Evolutionary conservation across 2,329 filamentous ascomycete genomes (phyloP).

Genomic region (Pseudogymnoascus sp.): DNA sequence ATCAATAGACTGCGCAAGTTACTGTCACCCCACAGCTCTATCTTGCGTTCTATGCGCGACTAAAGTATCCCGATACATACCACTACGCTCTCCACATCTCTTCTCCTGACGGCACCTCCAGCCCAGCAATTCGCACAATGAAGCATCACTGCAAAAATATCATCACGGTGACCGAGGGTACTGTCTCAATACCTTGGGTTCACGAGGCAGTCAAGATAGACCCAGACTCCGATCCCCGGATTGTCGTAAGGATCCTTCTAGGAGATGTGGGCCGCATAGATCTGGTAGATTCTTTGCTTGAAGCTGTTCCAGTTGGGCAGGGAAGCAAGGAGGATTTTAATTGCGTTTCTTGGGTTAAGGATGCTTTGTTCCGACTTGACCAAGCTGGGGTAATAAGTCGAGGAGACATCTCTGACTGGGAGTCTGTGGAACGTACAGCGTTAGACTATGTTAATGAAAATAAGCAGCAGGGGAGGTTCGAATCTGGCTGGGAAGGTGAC

Average conservation of each 20-base stretch:
- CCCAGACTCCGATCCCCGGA: not conserved
- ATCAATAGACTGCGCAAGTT: not conserved
- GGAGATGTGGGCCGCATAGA: not conserved
- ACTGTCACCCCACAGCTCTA: not conserved
- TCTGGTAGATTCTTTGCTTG: not conserved
- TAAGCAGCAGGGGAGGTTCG: not conserved
- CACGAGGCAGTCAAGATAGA: not conserved
- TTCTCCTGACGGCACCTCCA: not conserved
- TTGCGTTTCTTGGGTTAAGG: not conserved
- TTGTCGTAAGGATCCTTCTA: not conserved
- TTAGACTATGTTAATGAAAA: not conserved
- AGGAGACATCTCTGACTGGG: not conserved
- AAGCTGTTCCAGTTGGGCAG: not conserved
- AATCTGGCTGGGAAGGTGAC: not conserved
- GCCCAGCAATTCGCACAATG: not conserved
- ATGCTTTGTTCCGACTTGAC: not conserved
- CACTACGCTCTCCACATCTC: not conserved
- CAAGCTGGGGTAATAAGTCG: not conserved
- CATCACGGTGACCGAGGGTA: not conserved
- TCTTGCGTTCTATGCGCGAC: not conserved
- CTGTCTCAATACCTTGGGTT: not conserved
- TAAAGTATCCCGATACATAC: not conserved
- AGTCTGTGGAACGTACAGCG: not conserved
- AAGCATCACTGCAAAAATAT: conserved; percentile 29
- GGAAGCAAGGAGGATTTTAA: not conserved